Base-by-base conservation (phyloP, 2,329 filamentous ascomycete genomes). In the Botrytis hyacinthi region DNA sequence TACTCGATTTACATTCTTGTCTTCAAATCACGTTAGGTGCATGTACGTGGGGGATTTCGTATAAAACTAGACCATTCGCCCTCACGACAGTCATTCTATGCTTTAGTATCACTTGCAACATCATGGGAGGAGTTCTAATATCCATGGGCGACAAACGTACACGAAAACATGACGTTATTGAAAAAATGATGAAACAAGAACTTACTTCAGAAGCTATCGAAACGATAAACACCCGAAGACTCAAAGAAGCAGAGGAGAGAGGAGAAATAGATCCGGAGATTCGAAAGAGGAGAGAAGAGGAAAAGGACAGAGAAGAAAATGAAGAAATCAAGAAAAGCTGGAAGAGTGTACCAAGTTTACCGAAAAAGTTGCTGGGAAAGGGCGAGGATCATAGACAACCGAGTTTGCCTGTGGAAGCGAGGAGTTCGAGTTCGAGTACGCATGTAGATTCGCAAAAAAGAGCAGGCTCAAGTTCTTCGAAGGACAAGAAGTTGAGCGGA, bases 211-310 rank as follows among this genome's bases (percentile, higher is more conserved):
- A 90, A 78, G 89, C 89, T 1, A 90, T 91, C 29, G 75, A 78
- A 14, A 29, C 76, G 76, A 98, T 99, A 0, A 94, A 97, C 79
- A 96, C 92, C 51, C 93, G 96, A 80, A 96, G 97, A 76, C 97
- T 95, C 90, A 98, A 95, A 9, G 96, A 96, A 79, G 96, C 90
- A 3, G 78, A 79, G 65, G 75, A 76, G 44, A 73, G 77, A 40
- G 78, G 78, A 22, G 76, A 76, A 18, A 67, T 78, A 18, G 73
- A 78, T 68, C 73, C 72, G 10, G 69, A 71, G 18, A 75, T 79
- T 48, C 71, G 76, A 76, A 85, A 85, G 76, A 87, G 87, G 77
- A 83, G 88, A 18, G 82, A 86, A 76, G 86, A 86, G 80, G 84
- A 85, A 76, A 83, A 83, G 72, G 80, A 83, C 73, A 85, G 82